A percentile compares a stretch with the other conserved stretches of the same genome.
Conservation (phyloP, 306 rosid genomes). For the Medicago ruthenica region DNA sequence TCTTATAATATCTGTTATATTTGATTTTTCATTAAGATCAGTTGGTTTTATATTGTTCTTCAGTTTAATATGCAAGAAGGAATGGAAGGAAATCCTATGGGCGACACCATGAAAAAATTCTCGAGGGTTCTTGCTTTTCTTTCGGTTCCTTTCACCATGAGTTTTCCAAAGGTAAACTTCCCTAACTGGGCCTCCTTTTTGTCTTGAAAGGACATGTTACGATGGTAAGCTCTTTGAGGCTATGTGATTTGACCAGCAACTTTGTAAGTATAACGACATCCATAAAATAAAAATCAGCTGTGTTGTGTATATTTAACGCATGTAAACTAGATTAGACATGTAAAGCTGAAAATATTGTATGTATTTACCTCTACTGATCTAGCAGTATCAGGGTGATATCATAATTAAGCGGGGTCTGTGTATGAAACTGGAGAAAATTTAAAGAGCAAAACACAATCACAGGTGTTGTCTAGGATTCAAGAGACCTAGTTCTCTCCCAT, state of each 20-base stretch:
- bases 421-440: too few species aligned
- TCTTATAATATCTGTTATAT: constrained; percentile 22
- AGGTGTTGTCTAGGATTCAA: too few species aligned
- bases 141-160: constrained; percentile 89
- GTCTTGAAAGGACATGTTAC: too few species aligned
- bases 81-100: constrained; percentile 92
- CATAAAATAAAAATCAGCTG: constrained; percentile 12
- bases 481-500: too few species aligned
- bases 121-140: constrained; percentile 84
- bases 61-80: constrained; percentile 95
- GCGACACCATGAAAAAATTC: constrained; percentile 80
- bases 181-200: constrained; percentile 1
- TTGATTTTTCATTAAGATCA: constrained; percentile 2
- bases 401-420: too few species aligned
- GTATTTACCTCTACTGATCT: neutral
- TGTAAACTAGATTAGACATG: constrained; percentile 1
- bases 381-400: neutral
- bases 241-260: too few species aligned
- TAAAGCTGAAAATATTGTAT: neutral
- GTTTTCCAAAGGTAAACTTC: constrained; percentile 78
- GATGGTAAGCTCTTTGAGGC: too few species aligned
- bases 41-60: constrained; percentile 33
- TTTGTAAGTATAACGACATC: neutral
- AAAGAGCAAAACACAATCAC: too few species aligned
- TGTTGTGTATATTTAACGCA: neutral